These are phyloP conservation scores for Phytophthora pluvialis DNA, from an alignment of 352 stramenopile species.

Conservation along the genomic window DNA sequence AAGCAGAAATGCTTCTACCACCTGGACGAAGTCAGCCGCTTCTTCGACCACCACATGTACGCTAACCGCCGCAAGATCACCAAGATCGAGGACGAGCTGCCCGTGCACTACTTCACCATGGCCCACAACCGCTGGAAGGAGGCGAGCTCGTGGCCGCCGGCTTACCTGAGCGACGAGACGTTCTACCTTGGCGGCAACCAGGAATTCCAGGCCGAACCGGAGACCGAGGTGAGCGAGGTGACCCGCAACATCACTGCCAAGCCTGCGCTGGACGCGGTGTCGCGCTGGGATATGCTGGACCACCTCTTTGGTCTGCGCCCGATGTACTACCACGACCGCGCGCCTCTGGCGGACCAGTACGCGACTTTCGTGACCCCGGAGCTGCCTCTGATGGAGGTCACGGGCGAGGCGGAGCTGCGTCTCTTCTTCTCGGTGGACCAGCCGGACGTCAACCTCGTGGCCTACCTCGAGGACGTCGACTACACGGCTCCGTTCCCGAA, in stretches of 20 bases:
- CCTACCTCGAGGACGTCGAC: constrained; percentile 83
- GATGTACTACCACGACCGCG: constrained; percentile 83
- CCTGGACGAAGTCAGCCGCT: constrained; percentile 83
- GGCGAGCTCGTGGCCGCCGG: constrained; percentile 63
- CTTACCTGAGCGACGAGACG: constrained; percentile 53
- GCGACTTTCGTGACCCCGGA: constrained; percentile 68
- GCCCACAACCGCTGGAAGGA: constrained; percentile 83
- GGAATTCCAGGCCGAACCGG: constrained; percentile 55
- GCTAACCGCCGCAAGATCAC: constrained; percentile 60
- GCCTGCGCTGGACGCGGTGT: constrained; percentile 53
- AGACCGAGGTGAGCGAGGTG: constrained; percentile 43
- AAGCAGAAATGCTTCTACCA: constrained; percentile 90
- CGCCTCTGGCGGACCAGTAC: constrained; percentile 54
- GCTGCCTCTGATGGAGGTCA: constrained; percentile 68
- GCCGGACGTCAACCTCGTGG: constrained; percentile 68
- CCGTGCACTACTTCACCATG: constrained; percentile 84
- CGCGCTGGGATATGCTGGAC: constrained; percentile 74
- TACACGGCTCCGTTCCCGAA: constrained; percentile 75
- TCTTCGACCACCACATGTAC: constrained; percentile 87
- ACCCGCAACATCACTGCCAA: constrained; percentile 51
- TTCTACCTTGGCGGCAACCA: constrained; percentile 62
- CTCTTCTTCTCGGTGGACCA: constrained; percentile 85
- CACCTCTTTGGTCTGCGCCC: constrained; percentile 78
- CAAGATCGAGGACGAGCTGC: constrained; percentile 68
- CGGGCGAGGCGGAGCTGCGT: constrained; percentile 72